A percentile compares a stretch with the other conserved stretches of the same genome.
phyloP scores from a whole-genome alignment of 306 rosid genomes.

The Cucurbita moschata region DNA sequence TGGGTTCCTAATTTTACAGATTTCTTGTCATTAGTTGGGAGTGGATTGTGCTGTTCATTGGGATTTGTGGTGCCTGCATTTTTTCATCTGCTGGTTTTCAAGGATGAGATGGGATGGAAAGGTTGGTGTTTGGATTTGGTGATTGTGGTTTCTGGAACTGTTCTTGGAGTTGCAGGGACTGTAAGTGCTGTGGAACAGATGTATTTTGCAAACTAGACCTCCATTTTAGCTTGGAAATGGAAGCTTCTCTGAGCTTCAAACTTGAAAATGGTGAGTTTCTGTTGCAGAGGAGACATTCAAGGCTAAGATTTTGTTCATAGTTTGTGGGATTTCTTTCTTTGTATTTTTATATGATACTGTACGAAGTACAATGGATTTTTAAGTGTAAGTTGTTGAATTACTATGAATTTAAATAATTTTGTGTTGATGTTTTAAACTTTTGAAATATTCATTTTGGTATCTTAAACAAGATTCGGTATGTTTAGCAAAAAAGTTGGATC shows the following conservation, averaged over 20 bases:
- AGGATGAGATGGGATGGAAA: conserved; percentile 25
- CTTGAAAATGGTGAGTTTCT: neutral
- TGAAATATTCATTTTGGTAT: no score
- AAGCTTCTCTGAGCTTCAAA: neutral
- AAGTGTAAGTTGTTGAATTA: no score
- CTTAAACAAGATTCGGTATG: no score
- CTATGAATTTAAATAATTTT: no score
- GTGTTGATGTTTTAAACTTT: no score
- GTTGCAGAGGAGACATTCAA: neutral
- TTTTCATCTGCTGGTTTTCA: conserved; percentile 35
- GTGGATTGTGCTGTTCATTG: conserved; percentile 36
- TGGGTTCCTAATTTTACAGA: conserved; percentile 40
- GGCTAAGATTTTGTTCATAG: neutral
- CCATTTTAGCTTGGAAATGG: neutral
- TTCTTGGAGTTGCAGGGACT: conserved; percentile 42
- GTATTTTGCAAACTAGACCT: conserved; percentile 2
- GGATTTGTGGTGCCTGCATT: conserved; percentile 41
- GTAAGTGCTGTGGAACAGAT: conserved; percentile 27
- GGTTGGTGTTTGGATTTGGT: conserved; percentile 20
- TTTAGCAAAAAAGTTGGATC: no score
- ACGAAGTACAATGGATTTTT: no score
- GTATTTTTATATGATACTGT: no score
- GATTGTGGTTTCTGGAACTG: conserved; percentile 21
- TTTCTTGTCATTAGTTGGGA: conserved; percentile 44
- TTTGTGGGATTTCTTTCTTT: neutral